These are phyloP conservation scores for Globisporangium lucens DNA, from an alignment of 352 stramenopile species.

Conservation along the genomic window DNA sequence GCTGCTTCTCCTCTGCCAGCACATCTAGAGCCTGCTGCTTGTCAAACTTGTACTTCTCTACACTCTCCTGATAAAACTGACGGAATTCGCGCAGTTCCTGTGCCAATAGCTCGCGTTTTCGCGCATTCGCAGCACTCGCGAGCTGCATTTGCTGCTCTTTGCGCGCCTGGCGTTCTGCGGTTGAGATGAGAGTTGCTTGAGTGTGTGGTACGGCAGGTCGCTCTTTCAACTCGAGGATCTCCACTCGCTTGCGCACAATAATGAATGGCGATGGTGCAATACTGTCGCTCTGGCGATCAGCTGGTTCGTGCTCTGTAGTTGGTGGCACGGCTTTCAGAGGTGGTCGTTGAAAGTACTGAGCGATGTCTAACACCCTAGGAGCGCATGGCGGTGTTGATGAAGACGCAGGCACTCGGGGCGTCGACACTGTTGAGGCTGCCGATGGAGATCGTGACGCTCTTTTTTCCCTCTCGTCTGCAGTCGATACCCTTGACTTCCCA, in stretches of 20 bases:
- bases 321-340: neutral
- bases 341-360: constrained; percentile 1
- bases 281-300: neutral
- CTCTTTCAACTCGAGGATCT: neutral
- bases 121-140: constrained; percentile 12
- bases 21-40: constrained; percentile 12
- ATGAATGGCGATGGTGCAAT: neutral
- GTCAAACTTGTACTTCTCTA: constrained; percentile 15
- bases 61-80: constrained; percentile 24
- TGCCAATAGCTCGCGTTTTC: constrained; percentile 11
- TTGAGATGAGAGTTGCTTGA: neutral
- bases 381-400: neutral
- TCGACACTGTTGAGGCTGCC: neutral
- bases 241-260: constrained; percentile 12
- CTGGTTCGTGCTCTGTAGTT: neutral
- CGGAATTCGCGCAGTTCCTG: constrained; percentile 21
- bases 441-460: neutral
- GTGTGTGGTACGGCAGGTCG: neutral
- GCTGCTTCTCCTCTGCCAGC: constrained; percentile 5
- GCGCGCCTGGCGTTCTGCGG: neutral
- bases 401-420: neutral
- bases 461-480: neutral
- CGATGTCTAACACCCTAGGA: neutral
- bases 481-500: neutral
- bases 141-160: constrained; percentile 2